Evolutionary conservation across 2,329 filamentous ascomycete genomes (phyloP).

Genomic region (Juglanconis juglandina): DNA sequence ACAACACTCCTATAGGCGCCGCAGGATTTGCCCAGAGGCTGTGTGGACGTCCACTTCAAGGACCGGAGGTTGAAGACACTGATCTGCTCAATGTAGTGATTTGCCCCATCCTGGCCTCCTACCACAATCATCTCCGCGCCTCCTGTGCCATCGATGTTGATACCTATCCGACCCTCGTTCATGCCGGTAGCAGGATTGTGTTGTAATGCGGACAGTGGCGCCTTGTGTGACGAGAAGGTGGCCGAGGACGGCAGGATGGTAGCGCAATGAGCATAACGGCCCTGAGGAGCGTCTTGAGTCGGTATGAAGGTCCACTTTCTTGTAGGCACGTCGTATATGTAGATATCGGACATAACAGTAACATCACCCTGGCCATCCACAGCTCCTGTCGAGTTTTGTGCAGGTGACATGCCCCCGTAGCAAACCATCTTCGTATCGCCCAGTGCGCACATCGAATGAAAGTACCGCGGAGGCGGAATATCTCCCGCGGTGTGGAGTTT

Average conservation of each 20-base stretch:
- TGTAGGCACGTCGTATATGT: conserved; percentile 85
- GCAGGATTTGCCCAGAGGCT: conserved; percentile 83
- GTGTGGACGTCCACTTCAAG: conserved; percentile 91
- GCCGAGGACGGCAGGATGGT: conserved; percentile 87
- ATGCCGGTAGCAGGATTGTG: conserved; percentile 82
- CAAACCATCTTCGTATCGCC: conserved; percentile 96
- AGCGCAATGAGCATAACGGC: conserved; percentile 94
- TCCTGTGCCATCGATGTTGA: conserved; percentile 84
- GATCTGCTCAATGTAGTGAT: conserved; percentile 98
- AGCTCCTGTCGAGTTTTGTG: conserved; percentile 45
- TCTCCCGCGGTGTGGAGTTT: conserved; percentile 83
- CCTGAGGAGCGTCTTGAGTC: conserved; percentile 79
- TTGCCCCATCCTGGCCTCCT: conserved; percentile 93
- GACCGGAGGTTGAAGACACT: conserved; percentile 96
- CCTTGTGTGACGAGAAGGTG: conserved; percentile 77
- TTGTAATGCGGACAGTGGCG: conserved; percentile 80
- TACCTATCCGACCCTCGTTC: conserved; percentile 83
- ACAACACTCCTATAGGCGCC: conserved; percentile 96
- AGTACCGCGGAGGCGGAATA: conserved; percentile 86
- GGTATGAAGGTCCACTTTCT: conserved; percentile 82
- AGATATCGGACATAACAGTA: conserved; percentile 95
- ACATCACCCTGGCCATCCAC: conserved; percentile 73
- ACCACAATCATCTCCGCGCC: conserved; percentile 97
- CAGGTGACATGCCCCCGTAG: conserved; percentile 96
- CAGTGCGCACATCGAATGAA: conserved; percentile 90